These are phyloP conservation scores for Forsythia viridissima DNA, from an alignment of 257 asterid species.

Conservation along the genomic window DNA sequence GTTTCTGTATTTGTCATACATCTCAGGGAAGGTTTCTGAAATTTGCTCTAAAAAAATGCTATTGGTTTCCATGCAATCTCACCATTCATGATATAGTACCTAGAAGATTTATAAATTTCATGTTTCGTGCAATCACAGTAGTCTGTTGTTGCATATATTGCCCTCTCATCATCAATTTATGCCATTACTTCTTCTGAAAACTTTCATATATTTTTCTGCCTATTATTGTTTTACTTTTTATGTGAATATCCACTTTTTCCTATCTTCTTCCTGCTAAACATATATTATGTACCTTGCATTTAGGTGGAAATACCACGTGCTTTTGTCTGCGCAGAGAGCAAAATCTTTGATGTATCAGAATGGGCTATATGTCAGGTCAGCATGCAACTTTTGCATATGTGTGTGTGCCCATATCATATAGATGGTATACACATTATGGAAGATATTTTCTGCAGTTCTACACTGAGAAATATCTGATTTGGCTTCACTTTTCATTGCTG, in stretches of 20 bases:
- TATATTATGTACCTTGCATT: slow-evolving; percentile 5
- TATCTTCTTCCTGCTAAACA: slow-evolving; percentile 1
- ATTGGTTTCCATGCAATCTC: not conserved
- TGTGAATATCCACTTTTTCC: not conserved
- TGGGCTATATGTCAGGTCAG: slow-evolving; percentile 99
- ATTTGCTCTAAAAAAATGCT: not conserved
- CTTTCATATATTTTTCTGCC: not conserved
- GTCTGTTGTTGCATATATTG: not conserved
- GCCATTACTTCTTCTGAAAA: not conserved
- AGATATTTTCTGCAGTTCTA: not conserved
- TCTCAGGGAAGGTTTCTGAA: too few relatives aligned
- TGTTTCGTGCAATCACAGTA: not conserved
- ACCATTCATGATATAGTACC: not conserved
- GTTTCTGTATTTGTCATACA: too few relatives aligned
- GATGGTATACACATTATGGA: not conserved
- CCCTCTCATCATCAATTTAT: not conserved
- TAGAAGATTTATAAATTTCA: not conserved
- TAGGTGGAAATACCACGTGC: slow-evolving; percentile 98
- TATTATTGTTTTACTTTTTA: not conserved
- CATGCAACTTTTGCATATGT: not conserved
- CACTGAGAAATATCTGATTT: not conserved
- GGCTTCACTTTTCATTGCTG: not conserved
- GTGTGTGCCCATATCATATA: not conserved
- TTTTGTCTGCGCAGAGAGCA: slow-evolving; percentile 97
- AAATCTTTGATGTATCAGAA: slow-evolving; percentile 92